phyloP scores from a whole-genome alignment of 2,329 filamentous ascomycete species.

The Colletotrichum sp. region DNA sequence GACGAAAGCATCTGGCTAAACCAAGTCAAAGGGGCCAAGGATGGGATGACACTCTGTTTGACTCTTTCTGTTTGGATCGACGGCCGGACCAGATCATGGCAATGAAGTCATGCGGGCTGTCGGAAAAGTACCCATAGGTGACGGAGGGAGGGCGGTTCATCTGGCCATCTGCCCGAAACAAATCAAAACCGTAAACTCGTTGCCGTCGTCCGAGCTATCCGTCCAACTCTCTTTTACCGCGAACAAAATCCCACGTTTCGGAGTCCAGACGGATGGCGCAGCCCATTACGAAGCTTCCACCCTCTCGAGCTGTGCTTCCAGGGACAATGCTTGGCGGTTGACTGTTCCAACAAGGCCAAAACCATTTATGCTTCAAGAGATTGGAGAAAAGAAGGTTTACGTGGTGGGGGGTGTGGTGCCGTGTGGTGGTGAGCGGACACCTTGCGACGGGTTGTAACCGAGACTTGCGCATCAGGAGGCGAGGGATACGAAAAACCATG shows the following conservation, averaged over 20 bases:
- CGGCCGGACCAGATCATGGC: background rate
- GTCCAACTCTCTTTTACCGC: background rate
- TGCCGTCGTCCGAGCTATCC: conserved; percentile 16
- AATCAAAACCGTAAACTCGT: background rate
- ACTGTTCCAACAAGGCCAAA: background rate
- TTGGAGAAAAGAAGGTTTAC: conserved; percentile 14
- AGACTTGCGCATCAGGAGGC: background rate
- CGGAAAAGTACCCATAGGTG: background rate
- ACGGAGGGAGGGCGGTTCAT: background rate
- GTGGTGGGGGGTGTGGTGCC: background rate
- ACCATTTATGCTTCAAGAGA: conserved; percentile 16
- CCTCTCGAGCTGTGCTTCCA: background rate
- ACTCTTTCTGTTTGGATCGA: background rate
- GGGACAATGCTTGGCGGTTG: conserved; percentile 9
- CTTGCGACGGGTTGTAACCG: background rate
- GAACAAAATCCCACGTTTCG: conserved; percentile 3
- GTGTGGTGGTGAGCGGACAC: background rate
- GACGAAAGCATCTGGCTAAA: background rate
- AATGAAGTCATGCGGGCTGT: background rate
- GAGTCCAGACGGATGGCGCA: conserved; percentile 16
- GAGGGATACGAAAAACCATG: background rate
- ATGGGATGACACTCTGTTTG: conserved; percentile 15
- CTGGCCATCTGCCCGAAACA: background rate
- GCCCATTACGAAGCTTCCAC: conserved; percentile 6
- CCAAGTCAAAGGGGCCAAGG: background rate